A percentile compares a stretch with the other conserved stretches of the same genome.
Conservation (phyloP, 2,329 filamentous ascomycete genomes). For the Zalaria obscura region DNA sequence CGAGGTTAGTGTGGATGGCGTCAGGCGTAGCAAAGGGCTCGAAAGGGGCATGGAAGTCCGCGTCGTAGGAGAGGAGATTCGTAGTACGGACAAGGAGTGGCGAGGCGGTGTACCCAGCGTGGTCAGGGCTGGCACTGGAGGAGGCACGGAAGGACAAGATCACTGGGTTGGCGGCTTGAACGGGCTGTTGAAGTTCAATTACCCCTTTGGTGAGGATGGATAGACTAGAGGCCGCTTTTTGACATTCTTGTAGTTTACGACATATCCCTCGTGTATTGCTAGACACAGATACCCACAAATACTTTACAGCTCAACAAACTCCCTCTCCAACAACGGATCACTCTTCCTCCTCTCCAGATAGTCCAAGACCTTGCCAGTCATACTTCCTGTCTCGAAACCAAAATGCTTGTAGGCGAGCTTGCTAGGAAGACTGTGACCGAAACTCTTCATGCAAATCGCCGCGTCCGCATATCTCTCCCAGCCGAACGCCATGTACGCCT, state of each 20-base stretch:
- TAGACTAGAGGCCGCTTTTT: slow-evolving; percentile 1
- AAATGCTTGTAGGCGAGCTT: slow-evolving; percentile 42
- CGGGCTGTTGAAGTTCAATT: slow-evolving; percentile 89
- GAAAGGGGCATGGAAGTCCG: slow-evolving; percentile 53
- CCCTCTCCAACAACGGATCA: slow-evolving; percentile 15
- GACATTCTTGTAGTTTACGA: too few species aligned
- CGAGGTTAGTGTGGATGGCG: slow-evolving; percentile 36
- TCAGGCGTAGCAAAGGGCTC: slow-evolving; percentile 27
- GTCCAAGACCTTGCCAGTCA: slow-evolving; percentile 29
- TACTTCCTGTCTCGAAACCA: slow-evolving; percentile 34
- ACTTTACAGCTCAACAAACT: slow-evolving; percentile 17
- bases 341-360: slow-evolving; percentile 21
- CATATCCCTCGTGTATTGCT: too few species aligned
- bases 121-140: slow-evolving; percentile 46
- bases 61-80: slow-evolving; percentile 74
- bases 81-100: slow-evolving; percentile 36
- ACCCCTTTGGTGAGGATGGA: slow-evolving; percentile 67
- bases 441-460: slow-evolving; percentile 37
- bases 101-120: slow-evolving; percentile 82
- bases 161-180: slow-evolving; percentile 95
- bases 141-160: slow-evolving; percentile 49
- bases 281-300: not conserved
- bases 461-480: slow-evolving; percentile 50
- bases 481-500: slow-evolving; percentile 43
- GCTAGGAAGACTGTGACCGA: slow-evolving; percentile 42